Evolutionary conservation across 1,284 basidiomycete species (phyloP).

Genomic region (Cryptococcus sp.): DNA sequence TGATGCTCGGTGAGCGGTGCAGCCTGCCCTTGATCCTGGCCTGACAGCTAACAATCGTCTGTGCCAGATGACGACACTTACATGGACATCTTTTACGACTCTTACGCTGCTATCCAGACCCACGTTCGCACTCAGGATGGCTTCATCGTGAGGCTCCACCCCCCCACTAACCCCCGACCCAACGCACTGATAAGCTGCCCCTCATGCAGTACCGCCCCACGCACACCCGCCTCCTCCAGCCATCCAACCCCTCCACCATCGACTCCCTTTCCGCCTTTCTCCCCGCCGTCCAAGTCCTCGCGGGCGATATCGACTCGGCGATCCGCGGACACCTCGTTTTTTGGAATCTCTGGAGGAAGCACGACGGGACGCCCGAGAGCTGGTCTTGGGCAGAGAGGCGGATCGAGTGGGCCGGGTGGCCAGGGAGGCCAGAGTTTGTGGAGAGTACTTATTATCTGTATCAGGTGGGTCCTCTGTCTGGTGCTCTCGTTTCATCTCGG

Average conservation of each 20-base stretch:
- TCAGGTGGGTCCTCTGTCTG: slow-evolving; percentile 59
- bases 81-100: slow-evolving; percentile 81
- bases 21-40: no score
- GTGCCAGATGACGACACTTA: slow-evolving; percentile 74
- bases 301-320: slow-evolving; percentile 83
- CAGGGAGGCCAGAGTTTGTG: slow-evolving; percentile 80
- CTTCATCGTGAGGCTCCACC: slow-evolving; percentile 64
- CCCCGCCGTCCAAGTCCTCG: slow-evolving; percentile 66
- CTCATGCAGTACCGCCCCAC: slow-evolving; percentile 39
- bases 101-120: slow-evolving; percentile 82
- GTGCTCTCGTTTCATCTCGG: neutral
- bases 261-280: slow-evolving; percentile 54
- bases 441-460: slow-evolving; percentile 94
- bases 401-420: slow-evolving; percentile 76
- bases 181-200: neutral
- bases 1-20: slow-evolving; percentile 78
- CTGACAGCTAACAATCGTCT: neutral
- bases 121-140: slow-evolving; percentile 76
- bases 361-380: slow-evolving; percentile 82
- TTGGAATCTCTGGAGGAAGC: slow-evolving; percentile 83
- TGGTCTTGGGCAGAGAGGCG: slow-evolving; percentile 72
- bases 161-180: neutral
- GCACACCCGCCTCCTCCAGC: slow-evolving; percentile 30
- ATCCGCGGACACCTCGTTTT: slow-evolving; percentile 80
- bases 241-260: slow-evolving; percentile 30